These are phyloP conservation scores for Thuidium tamariscinum DNA, from an alignment of 225 moss, liverwort and hornwort genomes.

Conservation along the genomic window DNA sequence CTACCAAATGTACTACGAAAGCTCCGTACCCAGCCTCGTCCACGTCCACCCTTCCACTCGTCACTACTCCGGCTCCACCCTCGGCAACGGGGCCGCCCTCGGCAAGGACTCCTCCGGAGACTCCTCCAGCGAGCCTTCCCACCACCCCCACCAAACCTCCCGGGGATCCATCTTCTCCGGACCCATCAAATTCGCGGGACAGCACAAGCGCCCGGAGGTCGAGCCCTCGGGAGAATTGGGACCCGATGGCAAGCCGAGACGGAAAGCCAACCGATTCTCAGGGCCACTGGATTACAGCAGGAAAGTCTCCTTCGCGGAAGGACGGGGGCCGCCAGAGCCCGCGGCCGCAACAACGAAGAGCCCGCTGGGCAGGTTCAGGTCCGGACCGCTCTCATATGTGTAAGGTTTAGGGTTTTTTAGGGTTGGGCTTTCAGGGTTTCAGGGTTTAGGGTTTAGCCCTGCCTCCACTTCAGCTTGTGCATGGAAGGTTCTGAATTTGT, in stretches of 20 bases:
- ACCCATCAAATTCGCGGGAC: slow-evolving; percentile 80
- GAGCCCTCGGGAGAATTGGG: slow-evolving; percentile 42
- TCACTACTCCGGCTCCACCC: slow-evolving; percentile 25
- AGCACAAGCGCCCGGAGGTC: slow-evolving; percentile 61
- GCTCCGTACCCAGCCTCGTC: slow-evolving; percentile 60
- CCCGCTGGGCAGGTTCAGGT: slow-evolving; percentile 42
- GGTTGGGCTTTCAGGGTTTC: neutral
- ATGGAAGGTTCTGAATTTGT: neutral
- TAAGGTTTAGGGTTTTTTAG: neutral
- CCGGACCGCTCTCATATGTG: slow-evolving; percentile 45
- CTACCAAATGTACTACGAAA: slow-evolving; percentile 95
- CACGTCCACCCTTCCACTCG: slow-evolving; percentile 52
- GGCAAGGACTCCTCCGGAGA: slow-evolving; percentile 26
- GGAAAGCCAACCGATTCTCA: slow-evolving; percentile 84
- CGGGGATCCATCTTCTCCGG: slow-evolving; percentile 93
- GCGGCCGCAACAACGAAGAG: slow-evolving; percentile 12
- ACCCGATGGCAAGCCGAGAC: slow-evolving; percentile 53
- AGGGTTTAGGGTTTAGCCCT: no score
- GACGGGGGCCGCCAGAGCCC: slow-evolving; percentile 22
- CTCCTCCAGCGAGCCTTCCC: slow-evolving; percentile 4
- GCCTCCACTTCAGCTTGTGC: neutral
- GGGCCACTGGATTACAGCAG: slow-evolving; percentile 88
- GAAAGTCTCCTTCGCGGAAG: slow-evolving; percentile 80
- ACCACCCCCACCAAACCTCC: slow-evolving; percentile 28
- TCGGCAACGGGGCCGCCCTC: slow-evolving; percentile 10